Percentiles rank a stretch among this genome's conserved stretches.
Evolutionary conservation across 1,139 yeast species (phyloP).

Genomic region (Chernovozyma aurita): DNA sequence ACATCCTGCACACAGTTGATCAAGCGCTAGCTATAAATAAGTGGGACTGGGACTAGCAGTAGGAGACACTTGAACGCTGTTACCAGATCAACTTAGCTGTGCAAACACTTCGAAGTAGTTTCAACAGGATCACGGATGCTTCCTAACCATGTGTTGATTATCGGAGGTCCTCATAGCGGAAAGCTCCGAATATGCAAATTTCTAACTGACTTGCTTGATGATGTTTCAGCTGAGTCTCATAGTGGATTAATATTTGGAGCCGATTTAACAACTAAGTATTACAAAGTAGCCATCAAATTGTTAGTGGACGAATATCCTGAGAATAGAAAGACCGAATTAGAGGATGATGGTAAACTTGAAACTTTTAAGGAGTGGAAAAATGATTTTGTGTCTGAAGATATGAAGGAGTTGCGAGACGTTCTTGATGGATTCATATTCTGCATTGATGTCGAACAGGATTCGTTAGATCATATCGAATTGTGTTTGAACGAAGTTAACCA

Average conservation of each 20-base stretch:
- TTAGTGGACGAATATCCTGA: constrained; percentile 40
- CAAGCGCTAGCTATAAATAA: no score
- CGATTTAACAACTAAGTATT: constrained; percentile 30
- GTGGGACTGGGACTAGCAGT: no score
- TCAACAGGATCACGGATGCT: constrained; percentile 1
- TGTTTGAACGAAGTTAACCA: constrained; percentile 13
- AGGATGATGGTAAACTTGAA: constrained; percentile 7
- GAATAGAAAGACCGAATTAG: constrained; percentile 1
- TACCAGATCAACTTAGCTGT: no score
- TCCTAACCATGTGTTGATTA: constrained; percentile 25
- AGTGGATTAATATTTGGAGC: constrained; percentile 34
- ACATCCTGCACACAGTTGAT: no score
- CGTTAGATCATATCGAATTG: constrained; percentile 12
- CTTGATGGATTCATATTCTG: constrained; percentile 38
- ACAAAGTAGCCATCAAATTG: constrained; percentile 23
- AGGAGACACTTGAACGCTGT: no score
- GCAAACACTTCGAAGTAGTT: no score
- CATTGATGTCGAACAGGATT: constrained; percentile 16
- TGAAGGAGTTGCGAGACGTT: constrained; percentile 33
- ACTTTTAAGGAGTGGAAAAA: constrained; percentile 23
- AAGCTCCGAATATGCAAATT: constrained; percentile 26
- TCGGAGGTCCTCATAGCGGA: constrained; percentile 38
- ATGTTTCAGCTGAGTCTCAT: constrained; percentile 20
- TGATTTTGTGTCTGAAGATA: constrained; percentile 29
- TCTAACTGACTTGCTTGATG: constrained; percentile 12